These are phyloP conservation scores for Cladorrhinum samala DNA, from an alignment of 495 filamentous ascomycete species.

Conservation along the genomic window DNA sequence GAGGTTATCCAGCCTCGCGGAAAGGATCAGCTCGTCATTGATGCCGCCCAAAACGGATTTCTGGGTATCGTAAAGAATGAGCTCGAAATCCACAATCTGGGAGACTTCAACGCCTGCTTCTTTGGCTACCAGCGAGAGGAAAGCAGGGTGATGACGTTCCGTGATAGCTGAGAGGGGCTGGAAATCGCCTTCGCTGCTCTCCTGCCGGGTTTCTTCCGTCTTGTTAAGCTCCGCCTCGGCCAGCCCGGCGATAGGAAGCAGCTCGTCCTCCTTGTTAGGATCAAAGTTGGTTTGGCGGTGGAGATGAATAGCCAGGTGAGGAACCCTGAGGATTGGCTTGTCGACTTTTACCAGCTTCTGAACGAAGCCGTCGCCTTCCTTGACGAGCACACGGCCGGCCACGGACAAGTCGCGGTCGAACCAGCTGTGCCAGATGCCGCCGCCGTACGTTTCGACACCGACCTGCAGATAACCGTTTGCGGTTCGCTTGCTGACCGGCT, in stretches of 20 bases:
- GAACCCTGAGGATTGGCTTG: conserved; percentile 83
- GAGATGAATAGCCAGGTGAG: conserved; percentile 88
- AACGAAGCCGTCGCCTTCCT: conserved; percentile 58
- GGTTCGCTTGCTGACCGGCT: conserved; percentile 85
- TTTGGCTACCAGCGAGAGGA: conserved; percentile 80
- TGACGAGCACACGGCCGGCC: conserved; percentile 82
- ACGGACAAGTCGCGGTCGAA: conserved; percentile 93
- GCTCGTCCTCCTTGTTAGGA: conserved; percentile 94
- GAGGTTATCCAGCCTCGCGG: conserved; percentile 86
- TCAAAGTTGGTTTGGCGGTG: conserved; percentile 76
- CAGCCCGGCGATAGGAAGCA: conserved; percentile 89
- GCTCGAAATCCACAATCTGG: conserved; percentile 87
- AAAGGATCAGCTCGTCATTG: conserved; percentile 91
- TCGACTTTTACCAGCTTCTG: conserved; percentile 89
- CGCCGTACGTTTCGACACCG: conserved; percentile 93
- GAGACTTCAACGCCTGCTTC: conserved; percentile 61
- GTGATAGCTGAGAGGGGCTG: conserved; percentile 67
- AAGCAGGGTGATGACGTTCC: conserved; percentile 82
- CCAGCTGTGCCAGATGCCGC: conserved; percentile 79
- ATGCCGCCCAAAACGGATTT: conserved; percentile 82
- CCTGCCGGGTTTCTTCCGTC: conserved; percentile 29
- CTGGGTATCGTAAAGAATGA: conserved; percentile 93
- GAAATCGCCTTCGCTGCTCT: conserved; percentile 45
- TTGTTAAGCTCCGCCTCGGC: conserved; percentile 83
- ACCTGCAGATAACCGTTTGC: conserved; percentile 88